phyloP scores from a whole-genome alignment of 2,329 filamentous ascomycete genomes.

The Volutella citrinella region DNA sequence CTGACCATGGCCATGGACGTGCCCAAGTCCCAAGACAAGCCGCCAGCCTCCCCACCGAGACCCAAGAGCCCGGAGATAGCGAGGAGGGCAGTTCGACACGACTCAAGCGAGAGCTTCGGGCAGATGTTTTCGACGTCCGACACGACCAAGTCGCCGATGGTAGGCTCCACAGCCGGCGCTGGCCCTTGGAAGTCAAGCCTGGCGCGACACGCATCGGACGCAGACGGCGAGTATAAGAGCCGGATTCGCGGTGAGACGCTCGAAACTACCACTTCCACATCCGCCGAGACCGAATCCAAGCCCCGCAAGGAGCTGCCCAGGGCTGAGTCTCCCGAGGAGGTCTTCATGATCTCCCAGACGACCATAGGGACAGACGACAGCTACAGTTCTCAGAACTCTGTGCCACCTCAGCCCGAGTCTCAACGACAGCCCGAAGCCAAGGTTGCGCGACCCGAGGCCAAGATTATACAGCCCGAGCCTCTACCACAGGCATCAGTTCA shows the following conservation, averaged over 20 bases:
- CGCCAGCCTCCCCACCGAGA: too few relatives aligned
- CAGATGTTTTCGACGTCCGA: conserved; percentile 60
- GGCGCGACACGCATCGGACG: conserved; percentile 22
- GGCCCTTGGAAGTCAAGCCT: conserved; percentile 27
- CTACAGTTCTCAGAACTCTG: conserved; percentile 29
- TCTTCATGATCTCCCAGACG: conserved; percentile 47
- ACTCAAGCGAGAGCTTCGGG: conserved; percentile 57
- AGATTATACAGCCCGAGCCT: conserved; percentile 4
- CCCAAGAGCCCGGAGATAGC: too few relatives aligned
- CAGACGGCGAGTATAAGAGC: conserved; percentile 41
- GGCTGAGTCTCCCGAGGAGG: conserved; percentile 35
- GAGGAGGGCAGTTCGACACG: conserved; percentile 48
- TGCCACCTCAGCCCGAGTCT: conserved; percentile 23
- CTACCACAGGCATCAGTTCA: conserved; percentile 7
- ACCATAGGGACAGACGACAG: conserved; percentile 36
- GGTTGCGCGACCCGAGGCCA: conserved; percentile 9
- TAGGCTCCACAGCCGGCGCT: conserved; percentile 7
- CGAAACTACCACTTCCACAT: conserved; percentile 15
- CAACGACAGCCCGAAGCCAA: conserved; percentile 3
- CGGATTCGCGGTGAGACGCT: conserved; percentile 43
- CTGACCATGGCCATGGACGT: conserved; percentile 52
- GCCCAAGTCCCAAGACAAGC: conserved; percentile 38
- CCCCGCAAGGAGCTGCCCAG: conserved; percentile 1
- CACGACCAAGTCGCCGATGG: conserved; percentile 28
- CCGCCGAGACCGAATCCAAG: conserved; percentile 8